Conservation (phyloP, 805 yeast species). For the Metschnikowia henanensis region DNA sequence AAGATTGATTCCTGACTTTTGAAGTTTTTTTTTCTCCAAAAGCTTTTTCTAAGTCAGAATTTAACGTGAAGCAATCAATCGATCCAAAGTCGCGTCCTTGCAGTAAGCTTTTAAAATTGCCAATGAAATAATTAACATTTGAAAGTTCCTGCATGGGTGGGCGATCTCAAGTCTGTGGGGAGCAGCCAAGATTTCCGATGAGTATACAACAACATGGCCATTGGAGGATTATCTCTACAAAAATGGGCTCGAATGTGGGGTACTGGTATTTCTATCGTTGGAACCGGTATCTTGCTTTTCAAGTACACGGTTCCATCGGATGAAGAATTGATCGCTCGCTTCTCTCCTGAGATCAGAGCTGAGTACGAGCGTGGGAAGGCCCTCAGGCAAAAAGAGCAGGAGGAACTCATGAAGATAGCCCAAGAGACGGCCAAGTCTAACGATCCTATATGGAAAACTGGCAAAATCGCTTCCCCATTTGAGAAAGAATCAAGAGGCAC, state of each 20-base stretch:
- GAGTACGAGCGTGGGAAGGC: conserved; percentile 67
- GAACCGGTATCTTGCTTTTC: conserved; percentile 67
- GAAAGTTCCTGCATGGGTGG: too few relatives aligned
- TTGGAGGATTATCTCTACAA: conserved; percentile 39
- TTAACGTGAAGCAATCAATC: too few relatives aligned
- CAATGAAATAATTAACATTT: too few relatives aligned
- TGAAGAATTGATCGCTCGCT: conserved; percentile 66
- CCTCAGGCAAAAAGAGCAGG: conserved; percentile 66
- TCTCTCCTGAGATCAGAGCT: conserved; percentile 82
- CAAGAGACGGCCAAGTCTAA: conserved; percentile 60
- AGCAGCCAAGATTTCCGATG: neutral
- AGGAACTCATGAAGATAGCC: conserved; percentile 66
- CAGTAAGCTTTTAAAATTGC: too few relatives aligned
- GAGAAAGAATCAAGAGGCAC: conserved; percentile 44
- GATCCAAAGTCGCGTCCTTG: too few relatives aligned
- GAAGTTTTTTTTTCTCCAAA: too few relatives aligned
- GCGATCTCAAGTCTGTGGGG: conserved; percentile 1
- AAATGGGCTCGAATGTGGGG: conserved; percentile 60
- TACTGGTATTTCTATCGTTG: conserved; percentile 66
- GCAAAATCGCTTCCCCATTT: conserved; percentile 68
- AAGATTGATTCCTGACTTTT: too few relatives aligned
- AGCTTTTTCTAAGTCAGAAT: too few relatives aligned
- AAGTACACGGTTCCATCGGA: conserved; percentile 84
- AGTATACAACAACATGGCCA: conserved; percentile 1
- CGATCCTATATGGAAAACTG: conserved; percentile 85